Percentiles rank a stretch among this genome's conserved stretches.
These are phyloP conservation scores for Nothophaeocryptopus gaeumannii DNA, from an alignment of 2,329 filamentous ascomycete species.

Conservation along the genomic window DNA sequence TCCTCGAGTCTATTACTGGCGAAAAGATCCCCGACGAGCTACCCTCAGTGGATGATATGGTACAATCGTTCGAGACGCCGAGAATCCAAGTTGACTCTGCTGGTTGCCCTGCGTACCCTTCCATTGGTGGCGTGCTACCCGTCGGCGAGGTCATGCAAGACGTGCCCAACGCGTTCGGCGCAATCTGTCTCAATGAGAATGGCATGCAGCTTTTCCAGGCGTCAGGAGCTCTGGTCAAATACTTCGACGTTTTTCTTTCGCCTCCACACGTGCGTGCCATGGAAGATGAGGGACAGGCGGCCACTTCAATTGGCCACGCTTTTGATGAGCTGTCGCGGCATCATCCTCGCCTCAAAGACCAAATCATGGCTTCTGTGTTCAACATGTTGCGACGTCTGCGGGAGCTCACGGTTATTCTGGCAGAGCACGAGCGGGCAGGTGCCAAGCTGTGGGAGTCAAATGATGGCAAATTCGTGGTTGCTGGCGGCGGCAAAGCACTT, in stretches of 20 bases:
- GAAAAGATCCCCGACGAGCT: conserved; percentile 25
- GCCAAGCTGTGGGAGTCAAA: conserved; percentile 65
- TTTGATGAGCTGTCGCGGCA: conserved; percentile 96
- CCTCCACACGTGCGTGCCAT: conserved; percentile 82
- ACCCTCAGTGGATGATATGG: conserved; percentile 25
- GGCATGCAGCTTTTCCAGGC: conserved; percentile 85
- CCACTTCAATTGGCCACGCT: conserved; percentile 71
- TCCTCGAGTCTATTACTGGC: conserved; percentile 73
- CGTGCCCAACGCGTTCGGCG: conserved; percentile 83
- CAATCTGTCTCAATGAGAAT: conserved; percentile 84
- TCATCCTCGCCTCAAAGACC: conserved; percentile 76
- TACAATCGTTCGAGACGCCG: conserved; percentile 9
- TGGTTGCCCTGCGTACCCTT: conserved; percentile 28
- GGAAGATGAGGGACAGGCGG: conserved; percentile 64
- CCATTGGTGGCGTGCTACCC: conserved; percentile 67
- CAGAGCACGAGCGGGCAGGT: conserved; percentile 68
- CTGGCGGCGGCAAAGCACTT: conserved; percentile 38
- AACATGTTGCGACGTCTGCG: conserved; percentile 84
- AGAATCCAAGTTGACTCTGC: conserved; percentile 15
- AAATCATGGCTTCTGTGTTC: conserved; percentile 80
- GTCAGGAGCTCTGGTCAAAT: conserved; percentile 78
- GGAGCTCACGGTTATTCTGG: conserved; percentile 68
- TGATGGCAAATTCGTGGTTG: conserved; percentile 43
- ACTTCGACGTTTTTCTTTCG: conserved; percentile 96
- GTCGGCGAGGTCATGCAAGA: conserved; percentile 83